Evolutionary conservation across 2,329 filamentous ascomycete species (phyloP).

Genomic region (Aureobasidium pullulans): DNA sequence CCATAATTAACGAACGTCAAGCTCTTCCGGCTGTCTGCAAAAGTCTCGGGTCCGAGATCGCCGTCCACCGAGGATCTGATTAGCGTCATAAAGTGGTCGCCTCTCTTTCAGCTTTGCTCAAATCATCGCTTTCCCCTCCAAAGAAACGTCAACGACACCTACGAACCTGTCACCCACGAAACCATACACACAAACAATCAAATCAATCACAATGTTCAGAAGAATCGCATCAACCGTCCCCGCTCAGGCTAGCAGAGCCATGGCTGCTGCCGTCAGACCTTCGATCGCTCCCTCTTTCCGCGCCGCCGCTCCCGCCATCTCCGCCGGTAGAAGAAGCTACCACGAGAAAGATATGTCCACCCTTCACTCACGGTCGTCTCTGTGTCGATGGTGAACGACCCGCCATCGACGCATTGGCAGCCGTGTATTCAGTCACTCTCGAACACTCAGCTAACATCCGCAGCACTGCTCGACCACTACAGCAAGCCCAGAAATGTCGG

Average conservation of each 20-base stretch:
- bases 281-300: conserved; percentile 40
- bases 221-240: conserved; percentile 48
- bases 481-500: conserved; percentile 72
- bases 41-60: conserved; percentile 11
- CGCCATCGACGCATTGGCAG: conserved; percentile 11
- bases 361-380: background rate
- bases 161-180: conserved; percentile 3
- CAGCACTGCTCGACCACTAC: conserved; percentile 68
- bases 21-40: background rate
- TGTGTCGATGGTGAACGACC: background rate
- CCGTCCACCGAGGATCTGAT: conserved; percentile 11
- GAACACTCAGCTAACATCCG: conserved; percentile 32
- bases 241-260: conserved; percentile 44
- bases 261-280: conserved; percentile 43
- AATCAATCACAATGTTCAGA: conserved; percentile 45
- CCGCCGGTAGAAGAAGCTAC: conserved; percentile 43
- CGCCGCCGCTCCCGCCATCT: conserved; percentile 35
- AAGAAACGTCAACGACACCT: background rate
- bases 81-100: conserved; percentile 13
- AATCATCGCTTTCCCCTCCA: conserved; percentile 5
- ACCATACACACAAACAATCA: background rate
- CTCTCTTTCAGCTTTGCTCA: conserved; percentile 9
- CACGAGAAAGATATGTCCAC: conserved; percentile 57
- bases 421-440: background rate
- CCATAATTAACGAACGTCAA: background rate